These are phyloP conservation scores for Starmera stellimalicola DNA, from an alignment of 1,139 yeast species.

Conservation along the genomic window DNA sequence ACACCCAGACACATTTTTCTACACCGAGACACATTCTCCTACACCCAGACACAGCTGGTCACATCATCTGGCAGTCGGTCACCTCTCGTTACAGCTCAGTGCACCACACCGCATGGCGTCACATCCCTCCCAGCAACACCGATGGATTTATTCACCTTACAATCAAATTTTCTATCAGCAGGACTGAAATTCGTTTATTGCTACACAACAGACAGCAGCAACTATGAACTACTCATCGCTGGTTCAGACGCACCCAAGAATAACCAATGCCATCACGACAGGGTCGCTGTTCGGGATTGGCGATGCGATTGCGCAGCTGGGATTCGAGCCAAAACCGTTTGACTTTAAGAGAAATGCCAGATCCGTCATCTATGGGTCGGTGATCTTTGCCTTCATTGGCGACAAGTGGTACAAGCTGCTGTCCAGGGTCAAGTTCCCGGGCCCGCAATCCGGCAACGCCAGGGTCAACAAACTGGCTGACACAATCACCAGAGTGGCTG, in stretches of 20 bases:
- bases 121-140: not conserved
- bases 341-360: constrained; percentile 47
- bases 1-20: too few relatives aligned
- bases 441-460: constrained; percentile 16
- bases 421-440: constrained; percentile 35
- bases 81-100: too few relatives aligned
- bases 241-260: constrained; percentile 38
- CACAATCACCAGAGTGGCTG: constrained; percentile 42
- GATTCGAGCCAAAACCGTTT: constrained; percentile 34
- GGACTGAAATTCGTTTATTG: constrained; percentile 4
- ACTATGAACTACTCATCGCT: constrained; percentile 28
- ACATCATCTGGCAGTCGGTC: too few relatives aligned
- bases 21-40: too few relatives aligned
- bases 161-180: not conserved
- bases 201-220: not conserved
- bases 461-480: constrained; percentile 20
- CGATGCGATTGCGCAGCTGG: constrained; percentile 59
- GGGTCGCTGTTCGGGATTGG: constrained; percentile 67
- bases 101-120: too few relatives aligned
- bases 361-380: constrained; percentile 64
- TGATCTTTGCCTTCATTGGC: constrained; percentile 72
- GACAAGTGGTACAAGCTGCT: constrained; percentile 60
- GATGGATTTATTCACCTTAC: not conserved
- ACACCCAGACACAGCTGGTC: too few relatives aligned
- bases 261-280: constrained; percentile 46